A percentile compares a stretch with the other conserved stretches of the same genome.
phyloP scores from a whole-genome alignment of 2,329 filamentous ascomycete species.

The Zasmidium citrigriseum region DNA sequence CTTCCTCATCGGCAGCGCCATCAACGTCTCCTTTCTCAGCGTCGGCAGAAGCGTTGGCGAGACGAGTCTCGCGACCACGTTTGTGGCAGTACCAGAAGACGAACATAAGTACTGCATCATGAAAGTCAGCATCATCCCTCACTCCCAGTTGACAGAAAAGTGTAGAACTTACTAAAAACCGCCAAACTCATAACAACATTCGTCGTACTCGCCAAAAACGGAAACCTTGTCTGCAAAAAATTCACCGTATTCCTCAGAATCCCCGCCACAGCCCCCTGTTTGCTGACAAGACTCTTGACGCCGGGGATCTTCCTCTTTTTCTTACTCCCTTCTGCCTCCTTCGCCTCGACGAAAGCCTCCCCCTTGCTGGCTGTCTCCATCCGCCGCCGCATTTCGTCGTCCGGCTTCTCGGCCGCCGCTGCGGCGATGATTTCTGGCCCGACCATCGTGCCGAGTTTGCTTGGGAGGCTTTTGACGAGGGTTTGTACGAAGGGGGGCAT shows the following conservation, averaged over 20 bases:
- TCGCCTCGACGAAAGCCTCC: constrained; percentile 41
- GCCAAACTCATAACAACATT: constrained; percentile 90
- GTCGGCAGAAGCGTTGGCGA: constrained; percentile 48
- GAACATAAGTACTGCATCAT: constrained; percentile 72
- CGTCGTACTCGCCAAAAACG: constrained; percentile 79
- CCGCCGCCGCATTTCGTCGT: constrained; percentile 42
- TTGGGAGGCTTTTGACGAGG: constrained; percentile 79
- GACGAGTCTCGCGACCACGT: constrained; percentile 80
- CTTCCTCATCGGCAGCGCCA: constrained; percentile 17
- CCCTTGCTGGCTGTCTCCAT: constrained; percentile 37
- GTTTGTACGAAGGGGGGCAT: constrained; percentile 81
- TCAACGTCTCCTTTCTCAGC: constrained; percentile 15
- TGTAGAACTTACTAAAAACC: constrained; percentile 69
- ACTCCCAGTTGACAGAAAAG: background rate
- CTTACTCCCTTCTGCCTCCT: background rate
- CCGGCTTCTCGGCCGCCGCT: constrained; percentile 69
- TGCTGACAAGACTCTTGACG: constrained; percentile 76
- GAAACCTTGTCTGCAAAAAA: constrained; percentile 83
- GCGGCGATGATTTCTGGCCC: constrained; percentile 83
- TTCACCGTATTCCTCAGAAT: constrained; percentile 90
- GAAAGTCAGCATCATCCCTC: constrained; percentile 24
- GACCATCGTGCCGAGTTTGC: constrained; percentile 73
- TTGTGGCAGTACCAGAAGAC: constrained; percentile 99
- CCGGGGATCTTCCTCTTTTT: constrained; percentile 66
- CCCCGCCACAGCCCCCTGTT: constrained; percentile 80